Base-by-base conservation (phyloP, 2,329 filamentous ascomycete genomes). In the Colletotrichum coccodes region DNA sequence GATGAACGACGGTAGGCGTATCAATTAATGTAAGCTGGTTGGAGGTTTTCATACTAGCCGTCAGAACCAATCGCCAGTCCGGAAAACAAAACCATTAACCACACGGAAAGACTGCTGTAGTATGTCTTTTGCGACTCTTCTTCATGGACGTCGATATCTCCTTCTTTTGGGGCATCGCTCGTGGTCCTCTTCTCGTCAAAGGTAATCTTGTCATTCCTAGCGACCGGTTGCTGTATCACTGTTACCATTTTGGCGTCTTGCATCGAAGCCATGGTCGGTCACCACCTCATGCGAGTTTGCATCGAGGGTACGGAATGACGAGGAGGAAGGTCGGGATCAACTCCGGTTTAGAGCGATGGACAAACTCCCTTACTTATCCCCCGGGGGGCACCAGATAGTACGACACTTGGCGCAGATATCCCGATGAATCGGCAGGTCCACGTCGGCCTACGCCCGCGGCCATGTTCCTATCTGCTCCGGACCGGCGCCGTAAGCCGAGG, bases 1-100 rank as follows among this genome's bases (percentile, higher is more conserved):
- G 14, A 9, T 6, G 42, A 46, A 30, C 30, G 18, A 67, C 38
- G 53, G 60, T 61, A 59, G 61, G 46, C 21, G 62, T 28, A n/a
- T 42, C 50, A 42, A 52, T 16, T 9, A 46, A 54, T 60, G 56
- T 40, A 68, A 2, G n/a, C 18, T 30, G 16, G 49, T 12, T 23
- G 18, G 14, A 52, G 21, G 12, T 16, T 16, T 14, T 53, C 77
- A 72, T 75, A 80, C 77, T 79, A 83, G 71, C 81, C 82, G 71
- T 84, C 82, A n/a, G 80, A 83, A 2, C 81, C 81, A 23, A 84
- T 81, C 3, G 83, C 83, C 4, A 85, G 77, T 6, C 82, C 82
- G 1, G 82, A 82, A 68, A 84, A 84, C 1, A 84, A 71, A 14
- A 84, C 78, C 78, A 84, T 82, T 38, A 82, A 70, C 74, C 80